These are phyloP conservation scores for Quercus dentata DNA, from an alignment of 306 rosid species.

Conservation along the genomic window DNA sequence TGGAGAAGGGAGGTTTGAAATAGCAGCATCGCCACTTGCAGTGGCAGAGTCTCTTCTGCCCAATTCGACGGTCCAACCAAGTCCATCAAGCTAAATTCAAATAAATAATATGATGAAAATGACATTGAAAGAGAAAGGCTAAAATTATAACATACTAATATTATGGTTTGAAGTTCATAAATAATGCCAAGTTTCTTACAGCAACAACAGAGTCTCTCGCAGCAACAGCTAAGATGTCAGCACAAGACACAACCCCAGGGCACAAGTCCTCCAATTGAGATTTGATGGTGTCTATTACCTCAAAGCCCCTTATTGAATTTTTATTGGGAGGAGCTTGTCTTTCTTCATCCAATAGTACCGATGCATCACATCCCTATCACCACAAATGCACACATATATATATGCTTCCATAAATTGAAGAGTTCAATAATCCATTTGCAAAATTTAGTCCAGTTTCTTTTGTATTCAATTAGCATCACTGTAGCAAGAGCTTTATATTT, in stretches of 20 bases:
- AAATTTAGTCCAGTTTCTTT: too few species aligned
- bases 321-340: slow-evolving; percentile 48
- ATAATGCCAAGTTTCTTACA: neutral
- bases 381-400: too few species aligned
- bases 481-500: too few species aligned
- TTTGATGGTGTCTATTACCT: slow-evolving; percentile 59
- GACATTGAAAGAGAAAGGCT: neutral
- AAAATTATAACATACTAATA: neutral
- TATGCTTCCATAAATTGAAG: too few species aligned
- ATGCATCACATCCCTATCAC: slow-evolving; percentile 71
- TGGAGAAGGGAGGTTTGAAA: slow-evolving; percentile 52
- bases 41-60: slow-evolving; percentile 81
- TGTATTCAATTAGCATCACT: too few species aligned
- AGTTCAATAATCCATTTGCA: too few species aligned
- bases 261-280: slow-evolving; percentile 45
- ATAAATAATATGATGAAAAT: neutral
- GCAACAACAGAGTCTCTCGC: slow-evolving; percentile 41
- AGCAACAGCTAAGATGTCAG: slow-evolving; percentile 62
- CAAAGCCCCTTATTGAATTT: slow-evolving; percentile 52
- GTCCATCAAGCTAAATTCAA: slow-evolving; percentile 50
- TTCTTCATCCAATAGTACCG: slow-evolving; percentile 64
- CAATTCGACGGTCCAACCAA: slow-evolving; percentile 43
- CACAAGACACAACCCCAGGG: slow-evolving; percentile 59
- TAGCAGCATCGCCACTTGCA: slow-evolving; percentile 52
- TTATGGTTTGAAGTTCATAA: neutral